phyloP scores from a whole-genome alignment of 129 eudicot genomes.

The Helianthus tuberosus region DNA sequence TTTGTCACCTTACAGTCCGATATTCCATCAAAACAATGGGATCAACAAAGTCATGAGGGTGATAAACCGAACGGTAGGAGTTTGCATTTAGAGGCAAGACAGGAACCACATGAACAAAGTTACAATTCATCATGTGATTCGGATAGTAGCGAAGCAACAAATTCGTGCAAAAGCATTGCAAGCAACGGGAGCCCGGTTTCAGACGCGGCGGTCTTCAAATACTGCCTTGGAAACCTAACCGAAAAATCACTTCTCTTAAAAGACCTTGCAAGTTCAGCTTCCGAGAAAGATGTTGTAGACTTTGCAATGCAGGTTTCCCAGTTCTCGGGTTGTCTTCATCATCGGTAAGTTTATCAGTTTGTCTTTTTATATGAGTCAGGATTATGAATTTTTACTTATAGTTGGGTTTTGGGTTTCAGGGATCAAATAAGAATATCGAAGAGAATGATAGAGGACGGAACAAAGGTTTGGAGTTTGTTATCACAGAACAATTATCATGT shows the following conservation, averaged over 20 bases:
- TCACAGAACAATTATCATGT: conserved; percentile 54
- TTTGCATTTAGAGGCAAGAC: conserved; percentile 40
- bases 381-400: conserved; percentile 4
- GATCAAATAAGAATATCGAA: conserved; percentile 73
- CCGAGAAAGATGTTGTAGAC: conserved; percentile 52
- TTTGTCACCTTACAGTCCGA: conserved; percentile 36
- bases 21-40: conserved; percentile 34
- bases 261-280: conserved; percentile 55
- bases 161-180: conserved; percentile 41
- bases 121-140: conserved; percentile 61
- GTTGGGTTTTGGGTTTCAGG: conserved; percentile 41
- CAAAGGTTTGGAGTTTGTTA: conserved; percentile 65
- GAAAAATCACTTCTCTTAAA: conserved; percentile 73
- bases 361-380: conserved; percentile 8
- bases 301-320: conserved; percentile 78
- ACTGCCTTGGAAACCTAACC: conserved; percentile 72
- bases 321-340: conserved; percentile 88
- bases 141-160: conserved; percentile 69
- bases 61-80: conserved; percentile 27
- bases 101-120: conserved; percentile 45
- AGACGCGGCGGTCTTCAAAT: conserved; percentile 70
- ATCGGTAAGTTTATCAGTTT: conserved; percentile 52
- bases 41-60: conserved; percentile 44
- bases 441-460: conserved; percentile 84
- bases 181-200: conserved; percentile 46